These are phyloP conservation scores for Boletus edulis DNA, from an alignment of 768 basidiomycete genomes.

Conservation along the genomic window DNA sequence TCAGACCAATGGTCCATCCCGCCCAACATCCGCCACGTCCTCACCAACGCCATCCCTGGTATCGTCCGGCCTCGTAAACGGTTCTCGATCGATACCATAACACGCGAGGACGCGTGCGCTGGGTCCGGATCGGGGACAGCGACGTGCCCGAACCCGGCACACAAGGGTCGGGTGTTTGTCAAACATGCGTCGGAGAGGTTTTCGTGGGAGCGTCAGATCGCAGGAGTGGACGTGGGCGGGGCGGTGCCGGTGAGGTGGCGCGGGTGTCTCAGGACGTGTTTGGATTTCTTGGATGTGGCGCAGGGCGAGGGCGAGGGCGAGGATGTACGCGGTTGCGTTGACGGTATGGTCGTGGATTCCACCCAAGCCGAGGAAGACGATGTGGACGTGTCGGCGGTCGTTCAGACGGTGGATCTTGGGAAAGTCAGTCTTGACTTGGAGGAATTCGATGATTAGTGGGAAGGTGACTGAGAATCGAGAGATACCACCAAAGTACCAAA, in stretches of 20 bases:
- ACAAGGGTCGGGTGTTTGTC: conserved; percentile 43
- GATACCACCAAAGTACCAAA: not conserved
- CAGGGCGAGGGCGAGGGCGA: not conserved
- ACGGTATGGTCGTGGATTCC: not conserved
- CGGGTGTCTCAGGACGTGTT: conserved; percentile 62
- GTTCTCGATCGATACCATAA: conserved; percentile 7
- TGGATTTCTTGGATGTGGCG: conserved; percentile 52
- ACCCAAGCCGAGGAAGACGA: not conserved
- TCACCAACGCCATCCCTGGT: conserved; percentile 29
- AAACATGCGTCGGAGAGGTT: conserved; percentile 58
- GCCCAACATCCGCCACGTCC: conserved; percentile 20
- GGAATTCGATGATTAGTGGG: conserved; percentile 23
- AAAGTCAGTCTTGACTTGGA: conserved; percentile 19
- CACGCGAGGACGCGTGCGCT: not conserved
- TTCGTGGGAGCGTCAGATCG: conserved; percentile 61
- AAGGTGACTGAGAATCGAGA: no score
- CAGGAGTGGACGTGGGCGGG: conserved; percentile 50
- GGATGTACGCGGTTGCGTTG: not conserved
- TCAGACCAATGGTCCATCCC: conserved; percentile 29
- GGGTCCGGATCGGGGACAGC: conserved; percentile 20
- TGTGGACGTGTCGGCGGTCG: conserved; percentile 14
- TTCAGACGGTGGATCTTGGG: conserved; percentile 23
- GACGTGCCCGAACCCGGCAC: conserved; percentile 44
- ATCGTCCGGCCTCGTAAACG: conserved; percentile 26
- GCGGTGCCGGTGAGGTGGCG: conserved; percentile 63